Evolutionary conservation across 1,139 yeast genomes (phyloP).

Genomic region (Pichia sp.): DNA sequence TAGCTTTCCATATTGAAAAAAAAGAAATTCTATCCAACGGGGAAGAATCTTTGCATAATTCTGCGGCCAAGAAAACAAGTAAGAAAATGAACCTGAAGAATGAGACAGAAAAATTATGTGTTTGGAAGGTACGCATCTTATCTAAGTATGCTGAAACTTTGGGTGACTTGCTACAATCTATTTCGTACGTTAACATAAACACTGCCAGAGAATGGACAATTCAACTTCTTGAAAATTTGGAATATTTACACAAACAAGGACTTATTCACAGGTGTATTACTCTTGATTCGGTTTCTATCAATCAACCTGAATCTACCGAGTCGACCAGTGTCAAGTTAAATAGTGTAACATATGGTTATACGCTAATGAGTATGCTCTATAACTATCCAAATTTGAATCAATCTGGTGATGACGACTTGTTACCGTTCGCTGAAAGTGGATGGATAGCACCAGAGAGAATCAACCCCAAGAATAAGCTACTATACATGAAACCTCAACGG

Average conservation of each 20-base stretch:
- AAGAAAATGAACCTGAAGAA: conserved; percentile 22
- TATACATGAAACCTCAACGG: conserved; percentile 47
- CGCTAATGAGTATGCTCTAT: conserved; percentile 56
- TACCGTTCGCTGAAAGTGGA: conserved; percentile 27
- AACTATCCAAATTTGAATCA: conserved; percentile 43
- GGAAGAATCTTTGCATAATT: conserved; percentile 29
- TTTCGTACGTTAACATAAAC: conserved; percentile 63
- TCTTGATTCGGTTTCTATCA: conserved; percentile 55
- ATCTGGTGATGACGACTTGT: conserved; percentile 18
- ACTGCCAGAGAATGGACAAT: conserved; percentile 86
- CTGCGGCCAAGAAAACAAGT: conserved; percentile 30
- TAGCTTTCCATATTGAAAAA: conserved; percentile 70
- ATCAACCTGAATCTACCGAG: conserved; percentile 47
- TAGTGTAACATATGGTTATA: conserved; percentile 69
- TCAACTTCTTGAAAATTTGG: conserved; percentile 80
- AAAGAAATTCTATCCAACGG: conserved; percentile 33
- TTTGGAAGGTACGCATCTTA: conserved; percentile 67
- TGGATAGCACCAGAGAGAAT: conserved; percentile 83
- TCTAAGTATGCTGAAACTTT: conserved; percentile 63
- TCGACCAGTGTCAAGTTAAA: conserved; percentile 59
- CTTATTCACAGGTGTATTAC: conserved; percentile 67
- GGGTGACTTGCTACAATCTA: conserved; percentile 64
- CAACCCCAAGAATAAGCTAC: conserved; percentile 33
- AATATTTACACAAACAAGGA: conserved; percentile 77
- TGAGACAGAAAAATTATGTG: conserved; percentile 29